These are phyloP conservation scores for sunflower (Helianthus annuus) DNA, from an alignment of 129 eudicot genomes.

Conservation along the genomic window DNA sequence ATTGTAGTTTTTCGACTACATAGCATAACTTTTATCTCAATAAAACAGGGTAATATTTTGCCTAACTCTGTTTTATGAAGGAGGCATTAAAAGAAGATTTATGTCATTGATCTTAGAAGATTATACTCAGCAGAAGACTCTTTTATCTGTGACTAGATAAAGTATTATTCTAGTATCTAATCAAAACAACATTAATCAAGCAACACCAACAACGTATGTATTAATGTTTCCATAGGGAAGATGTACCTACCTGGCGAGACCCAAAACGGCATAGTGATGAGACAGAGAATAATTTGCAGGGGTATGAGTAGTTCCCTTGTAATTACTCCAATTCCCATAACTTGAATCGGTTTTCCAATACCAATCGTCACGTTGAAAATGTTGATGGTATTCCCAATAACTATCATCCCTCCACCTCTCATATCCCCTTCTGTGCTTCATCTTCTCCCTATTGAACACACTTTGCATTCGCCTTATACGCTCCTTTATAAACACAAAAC, in stretches of 20 bases:
- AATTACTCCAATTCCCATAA: conserved; percentile 42
- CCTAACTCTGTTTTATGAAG: background rate
- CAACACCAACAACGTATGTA: background rate
- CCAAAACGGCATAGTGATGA: conserved; percentile 86
- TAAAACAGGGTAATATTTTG: background rate
- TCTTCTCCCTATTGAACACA: conserved; percentile 87
- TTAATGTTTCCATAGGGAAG: background rate
- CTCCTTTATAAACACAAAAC: conserved; percentile 47
- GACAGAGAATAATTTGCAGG: conserved; percentile 57
- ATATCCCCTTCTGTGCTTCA: conserved; percentile 57
- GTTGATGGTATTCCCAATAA: conserved; percentile 67
- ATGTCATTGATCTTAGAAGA: background rate
- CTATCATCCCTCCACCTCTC: conserved; percentile 80
- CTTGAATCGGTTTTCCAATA: conserved; percentile 74
- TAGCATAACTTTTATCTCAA: no score
- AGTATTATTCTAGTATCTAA: background rate
- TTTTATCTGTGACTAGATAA: background rate
- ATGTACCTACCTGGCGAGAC: conserved; percentile 95
- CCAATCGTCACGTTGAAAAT: conserved; percentile 86
- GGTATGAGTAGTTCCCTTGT: conserved; percentile 45
- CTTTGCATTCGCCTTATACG: conserved; percentile 93
- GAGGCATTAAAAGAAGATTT: background rate
- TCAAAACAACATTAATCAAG: background rate
- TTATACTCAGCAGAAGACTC: background rate
- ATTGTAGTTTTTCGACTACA: no score